phyloP scores from a whole-genome alignment of 345 rosid genomes.

The Ricinus communis region DNA sequence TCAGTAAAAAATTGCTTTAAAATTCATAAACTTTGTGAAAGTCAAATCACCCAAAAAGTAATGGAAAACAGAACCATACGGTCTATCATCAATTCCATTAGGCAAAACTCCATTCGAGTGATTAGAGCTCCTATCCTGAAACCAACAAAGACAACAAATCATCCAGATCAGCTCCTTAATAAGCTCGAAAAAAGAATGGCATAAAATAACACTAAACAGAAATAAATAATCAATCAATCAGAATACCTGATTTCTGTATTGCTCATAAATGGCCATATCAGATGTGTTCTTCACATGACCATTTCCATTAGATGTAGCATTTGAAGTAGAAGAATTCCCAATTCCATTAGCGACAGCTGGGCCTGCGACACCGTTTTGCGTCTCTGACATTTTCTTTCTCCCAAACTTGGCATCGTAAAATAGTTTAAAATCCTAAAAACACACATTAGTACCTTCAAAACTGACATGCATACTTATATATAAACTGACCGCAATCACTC shows the following conservation, averaged over 20 bases:
- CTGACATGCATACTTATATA: slow-evolving; percentile 27
- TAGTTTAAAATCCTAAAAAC: slow-evolving; percentile 66
- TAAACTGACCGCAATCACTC: not conserved
- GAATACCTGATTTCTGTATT: slow-evolving; percentile 58
- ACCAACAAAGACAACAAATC: slow-evolving; percentile 1
- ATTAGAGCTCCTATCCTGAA: slow-evolving; percentile 43
- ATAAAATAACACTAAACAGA: not conserved
- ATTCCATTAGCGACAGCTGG: slow-evolving; percentile 29
- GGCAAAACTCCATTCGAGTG: slow-evolving; percentile 38
- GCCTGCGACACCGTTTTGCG: slow-evolving; percentile 31
- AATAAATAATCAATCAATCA: not conserved
- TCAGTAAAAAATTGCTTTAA: too few species aligned
- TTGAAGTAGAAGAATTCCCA: slow-evolving; percentile 33
- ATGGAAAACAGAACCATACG: slow-evolving; percentile 43
- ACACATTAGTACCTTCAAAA: slow-evolving; percentile 35
- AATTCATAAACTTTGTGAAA: too few species aligned
- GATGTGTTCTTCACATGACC: slow-evolving; percentile 48
- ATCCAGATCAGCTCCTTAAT: not conserved
- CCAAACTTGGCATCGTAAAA: slow-evolving; percentile 90
- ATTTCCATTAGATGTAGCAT: slow-evolving; percentile 35
- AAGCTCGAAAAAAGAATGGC: not conserved
- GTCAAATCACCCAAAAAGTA: too few species aligned
- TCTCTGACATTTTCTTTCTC: slow-evolving; percentile 60
- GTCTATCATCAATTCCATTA: slow-evolving; percentile 49
- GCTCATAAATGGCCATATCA: slow-evolving; percentile 70